These are phyloP conservation scores for Orbilia oligospora DNA, from an alignment of 2,329 filamentous ascomycete species.

Conservation along the genomic window DNA sequence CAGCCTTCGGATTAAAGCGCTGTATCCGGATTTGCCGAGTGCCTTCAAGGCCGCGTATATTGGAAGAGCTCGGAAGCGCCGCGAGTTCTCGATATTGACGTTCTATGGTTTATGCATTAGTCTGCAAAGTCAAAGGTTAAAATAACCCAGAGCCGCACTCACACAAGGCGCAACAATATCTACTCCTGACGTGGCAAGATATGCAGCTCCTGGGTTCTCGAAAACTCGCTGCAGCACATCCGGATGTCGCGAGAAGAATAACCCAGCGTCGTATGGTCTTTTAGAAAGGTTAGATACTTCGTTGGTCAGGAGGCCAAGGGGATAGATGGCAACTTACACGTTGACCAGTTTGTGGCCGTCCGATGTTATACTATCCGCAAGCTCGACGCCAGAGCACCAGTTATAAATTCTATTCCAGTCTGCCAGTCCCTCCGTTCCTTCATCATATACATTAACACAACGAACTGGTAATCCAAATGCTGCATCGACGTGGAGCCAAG, in stretches of 20 bases:
- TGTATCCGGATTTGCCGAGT: constrained; percentile 79
- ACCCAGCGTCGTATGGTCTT: constrained; percentile 88
- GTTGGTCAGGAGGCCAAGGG: not conserved
- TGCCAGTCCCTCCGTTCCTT: constrained; percentile 33
- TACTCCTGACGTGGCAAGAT: constrained; percentile 70
- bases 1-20: constrained; percentile 79
- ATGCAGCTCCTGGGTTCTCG: constrained; percentile 86
- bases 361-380: constrained; percentile 88
- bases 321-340: constrained; percentile 69
- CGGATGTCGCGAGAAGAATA: constrained; percentile 82
- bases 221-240: constrained; percentile 76
- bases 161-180: constrained; percentile 54
- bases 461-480: constrained; percentile 87
- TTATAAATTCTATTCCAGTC: constrained; percentile 67
- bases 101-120: constrained; percentile 68
- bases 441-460: constrained; percentile 70
- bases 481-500: constrained; percentile 91
- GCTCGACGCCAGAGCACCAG: constrained; percentile 76
- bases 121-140: not conserved
- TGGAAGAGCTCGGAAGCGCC: constrained; percentile 90
- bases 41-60: constrained; percentile 84
- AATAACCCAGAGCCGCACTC: not conserved
- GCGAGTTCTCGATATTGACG: constrained; percentile 89
- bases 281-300: not conserved
- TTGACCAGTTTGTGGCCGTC: constrained; percentile 95